These are phyloP conservation scores for Platanus orientalis DNA, from an alignment of 164 flowering plant genomes.

Conservation along the genomic window DNA sequence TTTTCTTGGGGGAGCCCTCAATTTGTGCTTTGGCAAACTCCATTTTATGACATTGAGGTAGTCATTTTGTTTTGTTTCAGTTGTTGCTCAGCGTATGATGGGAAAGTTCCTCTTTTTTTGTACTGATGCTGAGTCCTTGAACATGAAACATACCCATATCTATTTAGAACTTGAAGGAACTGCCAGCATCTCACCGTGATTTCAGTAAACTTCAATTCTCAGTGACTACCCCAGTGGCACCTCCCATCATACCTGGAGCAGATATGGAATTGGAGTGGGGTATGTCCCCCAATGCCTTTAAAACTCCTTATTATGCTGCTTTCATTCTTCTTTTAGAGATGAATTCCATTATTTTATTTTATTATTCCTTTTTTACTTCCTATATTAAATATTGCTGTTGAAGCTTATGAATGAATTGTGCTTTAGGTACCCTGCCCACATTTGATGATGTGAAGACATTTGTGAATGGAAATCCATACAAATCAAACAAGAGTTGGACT, in stretches of 20 bases:
- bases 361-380: not conserved
- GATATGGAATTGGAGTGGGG: constrained; percentile 55
- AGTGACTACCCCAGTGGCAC: constrained; percentile 36
- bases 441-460: constrained; percentile 52
- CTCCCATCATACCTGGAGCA: constrained; percentile 34
- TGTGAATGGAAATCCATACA: constrained; percentile 24
- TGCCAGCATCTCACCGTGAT: constrained; percentile 51
- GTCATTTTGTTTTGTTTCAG: constrained; percentile 9
- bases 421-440: constrained; percentile 54
- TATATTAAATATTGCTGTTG: not conserved
- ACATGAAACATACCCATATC: constrained; percentile 6
- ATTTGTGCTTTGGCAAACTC: constrained; percentile 53
- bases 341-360: not conserved
- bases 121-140: not conserved
- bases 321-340: not conserved
- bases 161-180: constrained; percentile 41
- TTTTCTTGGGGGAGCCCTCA: constrained; percentile 25
- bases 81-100: not conserved
- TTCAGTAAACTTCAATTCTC: constrained; percentile 44
- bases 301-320: not conserved
- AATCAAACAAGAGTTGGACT: constrained; percentile 35
- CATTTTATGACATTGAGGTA: constrained; percentile 68
- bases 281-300: constrained; percentile 20
- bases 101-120: no score
- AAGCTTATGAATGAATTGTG: constrained; percentile 16